Evolutionary conservation across 208 protist genomes (phyloP).

Genomic region (Leishmania guyanensis): DNA sequence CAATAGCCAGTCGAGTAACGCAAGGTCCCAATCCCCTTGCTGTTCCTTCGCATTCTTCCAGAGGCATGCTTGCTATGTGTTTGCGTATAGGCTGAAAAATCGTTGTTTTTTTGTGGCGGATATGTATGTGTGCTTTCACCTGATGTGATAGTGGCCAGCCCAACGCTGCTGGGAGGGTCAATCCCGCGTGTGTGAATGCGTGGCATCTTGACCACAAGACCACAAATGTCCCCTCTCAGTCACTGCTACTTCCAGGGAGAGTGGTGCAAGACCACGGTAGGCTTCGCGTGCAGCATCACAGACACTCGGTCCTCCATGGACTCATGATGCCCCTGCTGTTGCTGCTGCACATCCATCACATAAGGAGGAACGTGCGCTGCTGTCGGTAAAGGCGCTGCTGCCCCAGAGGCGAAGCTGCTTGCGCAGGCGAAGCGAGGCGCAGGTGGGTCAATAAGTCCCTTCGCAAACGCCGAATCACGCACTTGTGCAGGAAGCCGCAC

Average conservation of each 20-base stretch:
- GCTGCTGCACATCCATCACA: conserved; percentile 11
- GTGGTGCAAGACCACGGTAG: conserved; percentile 21
- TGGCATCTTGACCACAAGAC: background rate
- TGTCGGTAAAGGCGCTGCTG: background rate
- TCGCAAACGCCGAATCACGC: background rate
- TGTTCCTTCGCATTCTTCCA: background rate
- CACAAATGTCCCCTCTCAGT: background rate
- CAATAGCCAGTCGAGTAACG: background rate
- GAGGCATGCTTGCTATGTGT: background rate
- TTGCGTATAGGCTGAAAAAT: background rate
- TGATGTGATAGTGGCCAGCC: background rate
- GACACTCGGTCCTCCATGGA: conserved; percentile 26
- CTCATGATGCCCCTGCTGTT: background rate
- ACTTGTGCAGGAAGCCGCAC: background rate
- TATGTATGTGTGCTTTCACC: background rate
- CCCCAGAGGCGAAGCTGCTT: no score
- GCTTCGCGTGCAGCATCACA: conserved; percentile 25
- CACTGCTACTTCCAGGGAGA: conserved; percentile 19
- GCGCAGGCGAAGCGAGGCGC: background rate
- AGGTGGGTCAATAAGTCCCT: background rate
- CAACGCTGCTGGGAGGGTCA: background rate
- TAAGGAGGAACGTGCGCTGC: background rate
- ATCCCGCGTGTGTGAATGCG: background rate
- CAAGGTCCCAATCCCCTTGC: background rate
- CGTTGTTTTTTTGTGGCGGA: background rate